Evolutionary conservation across 768 basidiomycete genomes (phyloP).

Genomic region (Lactifluus hygrophoroides): DNA sequence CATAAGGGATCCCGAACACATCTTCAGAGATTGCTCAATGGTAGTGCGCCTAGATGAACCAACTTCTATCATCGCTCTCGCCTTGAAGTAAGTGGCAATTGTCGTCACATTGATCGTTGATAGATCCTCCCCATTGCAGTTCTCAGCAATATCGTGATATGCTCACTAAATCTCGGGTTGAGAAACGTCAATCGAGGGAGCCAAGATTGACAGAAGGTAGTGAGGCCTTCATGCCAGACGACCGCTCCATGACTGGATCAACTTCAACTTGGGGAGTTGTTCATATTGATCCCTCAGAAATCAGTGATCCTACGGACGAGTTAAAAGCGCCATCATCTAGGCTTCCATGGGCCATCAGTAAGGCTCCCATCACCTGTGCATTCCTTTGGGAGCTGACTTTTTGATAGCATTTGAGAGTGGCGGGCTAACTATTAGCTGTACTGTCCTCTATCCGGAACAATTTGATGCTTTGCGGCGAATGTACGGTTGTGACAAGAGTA

Average conservation of each 20-base stretch:
- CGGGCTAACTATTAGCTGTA: conserved; percentile 84
- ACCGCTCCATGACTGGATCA: conserved; percentile 70
- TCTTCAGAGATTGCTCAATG: conserved; percentile 91
- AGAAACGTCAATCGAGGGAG: conserved; percentile 58
- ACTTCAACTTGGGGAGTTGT: conserved; percentile 91
- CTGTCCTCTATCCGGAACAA: conserved; percentile 92
- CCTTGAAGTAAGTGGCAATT: conserved; percentile 59
- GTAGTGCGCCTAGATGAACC: conserved; percentile 95
- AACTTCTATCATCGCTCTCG: conserved; percentile 94
- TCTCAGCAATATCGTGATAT: conserved; percentile 79
- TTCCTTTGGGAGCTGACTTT: conserved; percentile 9
- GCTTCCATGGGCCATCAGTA: conserved; percentile 75
- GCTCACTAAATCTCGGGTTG: conserved; percentile 66
- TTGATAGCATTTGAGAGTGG: conserved; percentile 79
- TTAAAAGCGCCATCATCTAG: conserved; percentile 67
- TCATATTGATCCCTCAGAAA: conserved; percentile 63
- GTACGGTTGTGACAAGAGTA: conserved; percentile 90
- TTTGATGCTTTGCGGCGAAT: conserved; percentile 89
- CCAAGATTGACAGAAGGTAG: conserved; percentile 50
- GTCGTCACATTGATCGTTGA: neutral
- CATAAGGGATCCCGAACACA: conserved; percentile 77
- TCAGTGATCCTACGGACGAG: conserved; percentile 66
- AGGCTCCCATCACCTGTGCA: conserved; percentile 25
- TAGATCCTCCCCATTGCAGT: conserved; percentile 31
- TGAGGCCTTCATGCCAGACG: conserved; percentile 92